These are phyloP conservation scores for Anthostomella pinea DNA, from an alignment of 2,329 filamentous ascomycete species.

Conservation along the genomic window DNA sequence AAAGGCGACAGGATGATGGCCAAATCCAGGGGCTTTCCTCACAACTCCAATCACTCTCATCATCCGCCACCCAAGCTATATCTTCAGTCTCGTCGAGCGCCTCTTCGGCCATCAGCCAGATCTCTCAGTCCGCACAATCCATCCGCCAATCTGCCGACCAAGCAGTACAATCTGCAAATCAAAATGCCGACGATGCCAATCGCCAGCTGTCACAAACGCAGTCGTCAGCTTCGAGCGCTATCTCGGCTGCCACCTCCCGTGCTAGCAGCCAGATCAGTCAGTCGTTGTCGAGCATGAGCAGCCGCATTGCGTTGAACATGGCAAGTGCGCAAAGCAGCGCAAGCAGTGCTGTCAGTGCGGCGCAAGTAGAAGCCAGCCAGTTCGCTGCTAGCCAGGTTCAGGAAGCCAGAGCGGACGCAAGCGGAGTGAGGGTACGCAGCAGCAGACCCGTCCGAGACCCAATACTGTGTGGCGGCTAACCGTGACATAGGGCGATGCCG, in stretches of 20 bases:
- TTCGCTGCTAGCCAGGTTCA: conserved; percentile 31
- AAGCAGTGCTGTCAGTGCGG: conserved; percentile 43
- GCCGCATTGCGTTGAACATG: conserved; percentile 24
- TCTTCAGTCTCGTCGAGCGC: conserved; percentile 30
- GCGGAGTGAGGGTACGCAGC: conserved; percentile 18
- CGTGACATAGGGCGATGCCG: conserved; percentile 20
- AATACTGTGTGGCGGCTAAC: conserved; percentile 5
- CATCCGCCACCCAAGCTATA: conserved; percentile 28
- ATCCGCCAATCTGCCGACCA: conserved; percentile 30
- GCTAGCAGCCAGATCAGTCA: conserved; percentile 23
- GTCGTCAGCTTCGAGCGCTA: conserved; percentile 30
- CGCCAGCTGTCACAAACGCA: conserved; percentile 28
- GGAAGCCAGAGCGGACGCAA: conserved; percentile 18
- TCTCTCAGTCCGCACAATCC: conserved; percentile 29
- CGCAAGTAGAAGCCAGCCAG: conserved; percentile 51
- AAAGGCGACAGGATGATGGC: conserved; percentile 28
- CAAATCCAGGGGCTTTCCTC: conserved; percentile 30
- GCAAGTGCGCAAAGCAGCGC: conserved; percentile 29
- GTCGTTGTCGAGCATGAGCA: conserved; percentile 29
- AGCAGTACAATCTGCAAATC: conserved; percentile 26
- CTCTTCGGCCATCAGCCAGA: conserved; percentile 25
- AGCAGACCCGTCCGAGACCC: background rate
- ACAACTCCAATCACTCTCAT: conserved; percentile 28
- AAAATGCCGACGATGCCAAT: conserved; percentile 28
- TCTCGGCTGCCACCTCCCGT: conserved; percentile 23